A percentile compares a stretch with the other conserved stretches of the same genome.
Conservation (phyloP, 1,284 basidiomycete species). For the Marasmius sp. region DNA sequence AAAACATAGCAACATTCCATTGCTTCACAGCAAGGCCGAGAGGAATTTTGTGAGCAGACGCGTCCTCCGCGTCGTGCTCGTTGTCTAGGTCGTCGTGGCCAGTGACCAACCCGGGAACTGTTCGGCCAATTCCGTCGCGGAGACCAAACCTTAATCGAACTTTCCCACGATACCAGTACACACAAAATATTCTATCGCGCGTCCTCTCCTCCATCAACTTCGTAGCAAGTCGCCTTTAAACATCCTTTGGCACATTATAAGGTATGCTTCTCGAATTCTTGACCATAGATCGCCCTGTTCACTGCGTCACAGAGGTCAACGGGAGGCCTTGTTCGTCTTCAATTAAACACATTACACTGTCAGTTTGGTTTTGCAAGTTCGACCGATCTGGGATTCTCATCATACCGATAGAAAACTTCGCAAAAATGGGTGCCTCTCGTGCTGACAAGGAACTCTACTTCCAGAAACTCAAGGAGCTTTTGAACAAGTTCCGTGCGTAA, state of each 20-base stretch:
- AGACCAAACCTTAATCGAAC: constrained; percentile 7
- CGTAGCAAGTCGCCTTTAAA: constrained; percentile 72
- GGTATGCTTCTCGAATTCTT: constrained; percentile 31
- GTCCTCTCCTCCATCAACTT: constrained; percentile 17
- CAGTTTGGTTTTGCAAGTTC: constrained; percentile 15
- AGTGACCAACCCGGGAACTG: not conserved
- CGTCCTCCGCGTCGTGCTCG: not conserved
- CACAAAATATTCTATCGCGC: constrained; percentile 26
- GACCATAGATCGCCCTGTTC: constrained; percentile 11
- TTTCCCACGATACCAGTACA: constrained; percentile 31
- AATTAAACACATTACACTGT: constrained; percentile 12
- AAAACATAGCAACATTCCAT: constrained; percentile 54
- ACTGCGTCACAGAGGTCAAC: constrained; percentile 66
- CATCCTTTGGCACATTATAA: constrained; percentile 77
- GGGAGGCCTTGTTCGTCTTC: constrained; percentile 63
- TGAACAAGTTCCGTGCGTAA: constrained; percentile 85
- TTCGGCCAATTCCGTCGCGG: constrained; percentile 13
- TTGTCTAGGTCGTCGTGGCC: not conserved
- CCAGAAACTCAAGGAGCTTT: constrained; percentile 89
- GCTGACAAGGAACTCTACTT: constrained; percentile 95
- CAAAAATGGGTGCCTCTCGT: constrained; percentile 88
- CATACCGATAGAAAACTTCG: constrained; percentile 17
- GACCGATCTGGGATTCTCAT: constrained; percentile 21
- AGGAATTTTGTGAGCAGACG: constrained; percentile 19
- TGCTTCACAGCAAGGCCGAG: constrained; percentile 20